Evolutionary conservation across 805 yeast genomes (phyloP).

Genomic region (Metschnikowia baotianmanensis): DNA sequence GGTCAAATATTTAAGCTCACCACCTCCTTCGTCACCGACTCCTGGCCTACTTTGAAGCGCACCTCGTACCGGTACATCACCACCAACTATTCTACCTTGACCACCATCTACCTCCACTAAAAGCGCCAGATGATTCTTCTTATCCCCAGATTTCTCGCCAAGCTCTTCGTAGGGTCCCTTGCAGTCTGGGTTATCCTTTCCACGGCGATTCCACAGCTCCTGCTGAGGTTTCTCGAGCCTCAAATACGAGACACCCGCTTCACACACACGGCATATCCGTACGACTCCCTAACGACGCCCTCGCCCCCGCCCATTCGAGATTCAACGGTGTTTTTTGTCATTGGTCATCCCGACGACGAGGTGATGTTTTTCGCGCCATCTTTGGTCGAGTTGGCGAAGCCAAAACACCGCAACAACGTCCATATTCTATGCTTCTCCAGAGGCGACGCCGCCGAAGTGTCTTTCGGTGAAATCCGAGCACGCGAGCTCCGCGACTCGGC

Average conservation of each 20-base stretch:
- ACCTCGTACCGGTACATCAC: no score
- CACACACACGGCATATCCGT: conserved; percentile 28
- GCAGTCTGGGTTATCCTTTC: conserved; percentile 38
- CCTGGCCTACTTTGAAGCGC: no score
- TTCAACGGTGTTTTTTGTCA: conserved; percentile 49
- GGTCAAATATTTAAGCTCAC: no score
- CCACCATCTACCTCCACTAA: no score
- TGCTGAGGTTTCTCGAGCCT: conserved; percentile 27
- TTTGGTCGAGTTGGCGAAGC: conserved; percentile 48
- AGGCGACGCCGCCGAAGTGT: conserved; percentile 66
- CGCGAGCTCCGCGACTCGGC: conserved; percentile 60
- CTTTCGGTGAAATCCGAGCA: conserved; percentile 62
- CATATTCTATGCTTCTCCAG: conserved; percentile 67
- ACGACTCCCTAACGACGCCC: conserved; percentile 36
- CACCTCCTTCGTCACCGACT: no score
- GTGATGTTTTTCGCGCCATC: conserved; percentile 95
- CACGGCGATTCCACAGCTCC: conserved; percentile 39
- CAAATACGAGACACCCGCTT: conserved; percentile 29
- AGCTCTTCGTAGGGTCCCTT: conserved; percentile 26
- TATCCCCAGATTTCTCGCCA: conserved; percentile 11
- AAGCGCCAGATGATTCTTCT: conserved; percentile 8
- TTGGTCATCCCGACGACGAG: conserved; percentile 98
- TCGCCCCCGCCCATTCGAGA: conserved; percentile 32
- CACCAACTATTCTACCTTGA: no score
- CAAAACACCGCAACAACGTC: conserved; percentile 49